Conservation (phyloP, 352 stramenopile species). For the Globisporangium carolinianum region DNA sequence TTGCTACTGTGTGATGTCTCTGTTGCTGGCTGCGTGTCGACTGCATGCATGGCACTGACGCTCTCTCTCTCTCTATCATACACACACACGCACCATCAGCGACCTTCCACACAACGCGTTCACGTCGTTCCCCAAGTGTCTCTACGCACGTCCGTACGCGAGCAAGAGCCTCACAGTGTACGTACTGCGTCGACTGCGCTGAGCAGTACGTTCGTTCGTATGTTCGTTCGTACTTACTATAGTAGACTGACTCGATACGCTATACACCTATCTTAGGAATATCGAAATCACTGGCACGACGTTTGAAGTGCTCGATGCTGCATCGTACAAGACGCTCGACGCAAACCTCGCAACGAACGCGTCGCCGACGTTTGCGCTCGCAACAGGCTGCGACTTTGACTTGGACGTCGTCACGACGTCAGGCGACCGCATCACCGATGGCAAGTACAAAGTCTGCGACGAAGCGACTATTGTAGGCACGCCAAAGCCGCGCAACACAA, state of each 20-base stretch:
- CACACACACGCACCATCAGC: conserved; percentile 7
- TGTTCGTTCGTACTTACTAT: not conserved
- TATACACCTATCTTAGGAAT: not conserved
- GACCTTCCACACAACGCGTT: conserved; percentile 18
- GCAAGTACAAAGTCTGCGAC: conserved; percentile 15
- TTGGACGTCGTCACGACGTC: conserved; percentile 3
- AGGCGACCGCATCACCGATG: conserved; percentile 5
- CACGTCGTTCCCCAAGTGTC: conserved; percentile 14
- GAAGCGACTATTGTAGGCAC: conserved; percentile 5
- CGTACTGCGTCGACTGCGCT: not conserved
- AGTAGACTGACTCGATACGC: not conserved
- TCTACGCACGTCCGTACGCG: conserved; percentile 25
- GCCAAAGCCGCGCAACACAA: not conserved
- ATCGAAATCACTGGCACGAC: conserved; percentile 6
- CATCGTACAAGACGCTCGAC: conserved; percentile 3
- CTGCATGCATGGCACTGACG: not conserved
- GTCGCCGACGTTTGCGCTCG: conserved; percentile 10
- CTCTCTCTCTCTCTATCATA: not conserved
- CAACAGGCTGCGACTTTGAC: conserved; percentile 10
- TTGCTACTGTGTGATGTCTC: not conserved
- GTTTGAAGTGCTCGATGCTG: conserved; percentile 12
- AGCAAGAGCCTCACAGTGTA: conserved; percentile 15
- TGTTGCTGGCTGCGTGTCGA: too few relatives aligned
- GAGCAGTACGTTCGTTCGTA: not conserved
- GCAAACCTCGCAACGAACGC: conserved; percentile 4